Percentiles rank a stretch among this genome's conserved stretches.
Evolutionary conservation across 331 rosid species (phyloP).

Genomic region (Acacia pycnantha): DNA sequence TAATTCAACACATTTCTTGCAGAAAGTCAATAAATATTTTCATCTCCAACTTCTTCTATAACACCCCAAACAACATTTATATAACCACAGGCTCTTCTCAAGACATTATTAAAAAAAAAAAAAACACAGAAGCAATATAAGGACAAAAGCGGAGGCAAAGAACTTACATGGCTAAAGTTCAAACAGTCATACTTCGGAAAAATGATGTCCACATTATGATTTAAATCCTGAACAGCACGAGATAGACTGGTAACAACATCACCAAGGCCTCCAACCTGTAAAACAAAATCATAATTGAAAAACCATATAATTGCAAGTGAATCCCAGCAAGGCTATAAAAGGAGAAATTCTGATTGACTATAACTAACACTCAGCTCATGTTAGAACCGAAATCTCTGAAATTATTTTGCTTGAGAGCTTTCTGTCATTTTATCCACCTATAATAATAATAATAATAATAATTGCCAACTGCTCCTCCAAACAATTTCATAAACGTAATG

Average conservation of each 20-base stretch:
- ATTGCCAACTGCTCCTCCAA: not conserved
- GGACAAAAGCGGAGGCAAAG: slow-evolving; percentile 28
- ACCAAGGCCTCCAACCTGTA: slow-evolving; percentile 95
- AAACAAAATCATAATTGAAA: slow-evolving; percentile 23
- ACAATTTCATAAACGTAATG: not conserved
- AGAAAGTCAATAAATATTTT: not conserved
- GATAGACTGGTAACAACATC: slow-evolving; percentile 90
- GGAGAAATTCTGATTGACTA: not conserved
- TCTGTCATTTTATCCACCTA: not conserved
- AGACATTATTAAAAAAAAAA: not conserved
- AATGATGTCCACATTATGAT: slow-evolving; percentile 70
- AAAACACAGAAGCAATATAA: slow-evolving; percentile 5
- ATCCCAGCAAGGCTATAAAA: not conserved
- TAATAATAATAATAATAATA: not conserved
- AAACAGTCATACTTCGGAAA: slow-evolving; percentile 88
- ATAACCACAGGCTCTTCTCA: slow-evolving; percentile 1
- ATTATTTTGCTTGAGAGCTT: not conserved
- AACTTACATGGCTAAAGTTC: slow-evolving; percentile 72
- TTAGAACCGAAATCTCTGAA: not conserved
- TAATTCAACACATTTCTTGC: not conserved
- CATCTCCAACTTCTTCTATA: not conserved
- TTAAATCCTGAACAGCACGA: slow-evolving; percentile 78
- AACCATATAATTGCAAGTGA: slow-evolving; percentile 3
- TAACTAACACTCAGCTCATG: not conserved
- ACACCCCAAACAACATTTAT: slow-evolving; percentile 8